These are phyloP conservation scores for Vanrija sp. DNA, from an alignment of 1,284 basidiomycete genomes.

Conservation along the genomic window DNA sequence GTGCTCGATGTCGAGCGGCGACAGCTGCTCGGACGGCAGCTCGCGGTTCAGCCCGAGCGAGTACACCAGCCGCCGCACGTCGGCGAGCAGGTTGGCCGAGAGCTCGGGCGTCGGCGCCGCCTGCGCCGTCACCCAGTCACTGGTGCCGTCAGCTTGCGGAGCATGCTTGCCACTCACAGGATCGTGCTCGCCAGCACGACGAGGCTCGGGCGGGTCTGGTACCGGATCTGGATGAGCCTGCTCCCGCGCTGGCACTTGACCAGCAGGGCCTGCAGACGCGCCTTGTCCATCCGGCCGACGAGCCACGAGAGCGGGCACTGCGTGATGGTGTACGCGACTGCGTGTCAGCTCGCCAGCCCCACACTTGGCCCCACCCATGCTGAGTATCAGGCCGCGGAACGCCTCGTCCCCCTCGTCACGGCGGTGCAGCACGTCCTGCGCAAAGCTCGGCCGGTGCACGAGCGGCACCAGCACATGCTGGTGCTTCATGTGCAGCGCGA, in stretches of 20 bases:
- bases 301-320: constrained; percentile 27
- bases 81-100: constrained; percentile 14
- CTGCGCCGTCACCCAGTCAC: constrained; percentile 8
- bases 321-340: constrained; percentile 27
- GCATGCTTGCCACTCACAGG: constrained; percentile 1
- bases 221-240: constrained; percentile 21
- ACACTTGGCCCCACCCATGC: constrained; percentile 11
- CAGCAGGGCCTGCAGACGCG: constrained; percentile 16
- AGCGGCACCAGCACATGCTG: constrained; percentile 30
- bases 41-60: constrained; percentile 18
- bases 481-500: constrained; percentile 26
- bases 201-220: constrained; percentile 18
- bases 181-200: constrained; percentile 17
- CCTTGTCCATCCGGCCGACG: constrained; percentile 14
- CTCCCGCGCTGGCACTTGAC: constrained; percentile 21
- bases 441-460: constrained; percentile 30
- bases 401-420: constrained; percentile 24
- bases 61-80: constrained; percentile 21
- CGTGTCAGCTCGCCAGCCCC: too few species aligned
- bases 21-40: constrained; percentile 9
- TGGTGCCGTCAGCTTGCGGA: neutral
- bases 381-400: constrained; percentile 28
- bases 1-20: constrained; percentile 20
- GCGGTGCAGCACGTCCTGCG: constrained; percentile 26
- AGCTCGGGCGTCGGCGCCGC: constrained; percentile 14